A percentile compares a stretch with the other conserved stretches of the same genome.
phyloP scores from a whole-genome alignment of 139 green algal genomes.

The Choricystis sp. region DNA sequence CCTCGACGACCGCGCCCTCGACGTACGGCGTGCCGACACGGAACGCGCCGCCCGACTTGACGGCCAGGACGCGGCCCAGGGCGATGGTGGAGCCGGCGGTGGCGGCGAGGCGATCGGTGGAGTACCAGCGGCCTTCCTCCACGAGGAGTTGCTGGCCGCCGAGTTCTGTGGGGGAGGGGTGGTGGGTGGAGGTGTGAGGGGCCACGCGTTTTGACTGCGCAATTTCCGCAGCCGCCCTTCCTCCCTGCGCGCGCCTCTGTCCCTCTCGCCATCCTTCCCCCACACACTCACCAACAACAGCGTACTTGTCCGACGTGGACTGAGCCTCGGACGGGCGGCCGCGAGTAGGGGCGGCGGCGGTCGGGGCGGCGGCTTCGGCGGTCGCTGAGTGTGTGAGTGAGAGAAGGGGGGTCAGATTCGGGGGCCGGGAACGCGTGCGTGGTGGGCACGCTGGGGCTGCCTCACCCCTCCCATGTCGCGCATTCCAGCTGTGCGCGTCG shows the following conservation, averaged over 20 bases:
- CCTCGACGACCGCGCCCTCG: slow-evolving; percentile 60
- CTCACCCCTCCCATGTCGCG: too few species aligned
- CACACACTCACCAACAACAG: background rate
- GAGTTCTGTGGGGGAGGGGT: slow-evolving; percentile 32
- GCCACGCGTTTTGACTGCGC: too few species aligned
- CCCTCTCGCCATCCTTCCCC: background rate
- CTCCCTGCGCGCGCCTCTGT: background rate
- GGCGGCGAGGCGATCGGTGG: slow-evolving; percentile 69
- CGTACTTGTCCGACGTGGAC: background rate
- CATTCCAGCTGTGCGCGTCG: too few species aligned
- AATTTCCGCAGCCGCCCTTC: too few species aligned
- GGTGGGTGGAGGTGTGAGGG: background rate
- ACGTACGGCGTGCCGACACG: slow-evolving; percentile 76
- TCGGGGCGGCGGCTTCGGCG: background rate
- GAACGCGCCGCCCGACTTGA: slow-evolving; percentile 62
- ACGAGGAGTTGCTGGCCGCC: slow-evolving; percentile 80
- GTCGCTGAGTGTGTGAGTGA: too few species aligned
- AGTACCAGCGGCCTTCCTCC: slow-evolving; percentile 84
- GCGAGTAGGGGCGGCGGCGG: too few species aligned
- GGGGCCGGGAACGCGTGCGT: too few species aligned
- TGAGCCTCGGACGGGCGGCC: background rate
- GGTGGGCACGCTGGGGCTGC: too few species aligned
- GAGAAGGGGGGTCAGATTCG: too few species aligned
- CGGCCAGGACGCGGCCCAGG: slow-evolving; percentile 73
- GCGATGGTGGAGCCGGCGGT: slow-evolving; percentile 61